Conservation (phyloP, 2,329 filamentous ascomycete species). For the Fusarium temperatum region DNA sequence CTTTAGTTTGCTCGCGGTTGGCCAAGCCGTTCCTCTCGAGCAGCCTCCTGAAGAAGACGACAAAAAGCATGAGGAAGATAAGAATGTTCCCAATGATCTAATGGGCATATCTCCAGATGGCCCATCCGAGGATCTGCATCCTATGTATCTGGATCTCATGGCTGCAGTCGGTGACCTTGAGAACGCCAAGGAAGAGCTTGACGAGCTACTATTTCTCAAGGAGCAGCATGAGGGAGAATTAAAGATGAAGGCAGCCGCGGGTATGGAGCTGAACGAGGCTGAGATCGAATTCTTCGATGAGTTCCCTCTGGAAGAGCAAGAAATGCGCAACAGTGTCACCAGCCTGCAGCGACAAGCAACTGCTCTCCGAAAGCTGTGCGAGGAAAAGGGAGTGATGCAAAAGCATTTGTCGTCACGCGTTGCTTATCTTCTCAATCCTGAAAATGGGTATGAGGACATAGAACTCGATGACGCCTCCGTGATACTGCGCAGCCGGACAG, state of each 20-base stretch:
- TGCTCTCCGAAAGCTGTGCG: conserved; percentile 52
- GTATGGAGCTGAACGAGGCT: conserved; percentile 45
- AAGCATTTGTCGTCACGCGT: conserved; percentile 52
- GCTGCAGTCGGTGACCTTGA: conserved; percentile 56
- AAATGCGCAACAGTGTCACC: conserved; percentile 47
- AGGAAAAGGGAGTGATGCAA: conserved; percentile 53
- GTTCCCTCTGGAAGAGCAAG: conserved; percentile 50
- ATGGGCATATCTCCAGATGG: conserved; percentile 49
- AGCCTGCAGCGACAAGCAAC: conserved; percentile 47
- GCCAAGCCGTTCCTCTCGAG: conserved; percentile 29
- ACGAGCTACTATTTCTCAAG: conserved; percentile 54
- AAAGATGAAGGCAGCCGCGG: conserved; percentile 44
- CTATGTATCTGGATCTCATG: conserved; percentile 56
- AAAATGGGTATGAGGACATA: conserved; percentile 53
- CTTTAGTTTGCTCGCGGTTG: conserved; percentile 50
- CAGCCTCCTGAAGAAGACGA: conserved; percentile 6
- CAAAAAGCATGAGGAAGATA: conserved; percentile 4
- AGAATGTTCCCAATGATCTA: conserved; percentile 46
- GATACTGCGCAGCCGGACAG: conserved; percentile 37
- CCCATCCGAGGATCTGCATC: conserved; percentile 55
- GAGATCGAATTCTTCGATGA: conserved; percentile 56
- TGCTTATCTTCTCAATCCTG: conserved; percentile 52
- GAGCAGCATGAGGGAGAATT: conserved; percentile 51
- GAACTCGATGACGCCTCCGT: conserved; percentile 47
- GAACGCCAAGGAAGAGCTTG: conserved; percentile 57